Base-by-base conservation (phyloP, 768 basidiomycete genomes). In the Boletus barrowsii region DNA sequence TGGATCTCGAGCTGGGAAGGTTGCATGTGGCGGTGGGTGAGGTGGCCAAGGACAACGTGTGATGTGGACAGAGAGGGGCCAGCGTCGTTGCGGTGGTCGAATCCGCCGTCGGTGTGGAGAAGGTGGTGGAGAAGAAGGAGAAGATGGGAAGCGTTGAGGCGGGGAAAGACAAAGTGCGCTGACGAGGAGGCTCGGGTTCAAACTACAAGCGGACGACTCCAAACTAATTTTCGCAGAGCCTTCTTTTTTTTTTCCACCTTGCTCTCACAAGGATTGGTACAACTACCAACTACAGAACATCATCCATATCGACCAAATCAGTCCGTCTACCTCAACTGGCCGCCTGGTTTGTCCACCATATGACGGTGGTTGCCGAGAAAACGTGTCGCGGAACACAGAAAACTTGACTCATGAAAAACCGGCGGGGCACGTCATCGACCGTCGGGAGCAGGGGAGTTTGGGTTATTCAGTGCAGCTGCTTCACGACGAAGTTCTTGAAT, bases 1-100 rank as follows among this genome's bases (percentile, higher is more conserved):
- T 86, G 84, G 58, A 93, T 92, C 73, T 93, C 91, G 69, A 86
- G 83, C 63, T 87, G 82, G 26, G 88, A 90, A 55, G 90, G 89
- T 63, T 90, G 88, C 74, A 90, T 82, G 52, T 47, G 50, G 32
- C 17, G 29, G 37, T 50, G 52, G 40, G 18, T 41, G 22, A 15
- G 51, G 42, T 36, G 47, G 51, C 15, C 41, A 42, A 36, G 43
- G 43, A 42, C 61, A 58, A 57, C 56, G 57, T 56, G 67, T 42
- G 57, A 39, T 47, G 52, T 29, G 36, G 49, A 20, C 42, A 44
- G 36, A 51, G 49, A 56, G 37, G 22, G 54, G 55, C 39, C 22
- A 9, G 18, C 5, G 40, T 22, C 18, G 40, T 22, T 13, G 18
- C 5, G 18, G 40, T 39, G 18, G 40, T 39, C 39, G 51, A 50